Evolutionary conservation across 2,329 filamentous ascomycete genomes (phyloP).

Genomic region (Aschersonia sp.): DNA sequence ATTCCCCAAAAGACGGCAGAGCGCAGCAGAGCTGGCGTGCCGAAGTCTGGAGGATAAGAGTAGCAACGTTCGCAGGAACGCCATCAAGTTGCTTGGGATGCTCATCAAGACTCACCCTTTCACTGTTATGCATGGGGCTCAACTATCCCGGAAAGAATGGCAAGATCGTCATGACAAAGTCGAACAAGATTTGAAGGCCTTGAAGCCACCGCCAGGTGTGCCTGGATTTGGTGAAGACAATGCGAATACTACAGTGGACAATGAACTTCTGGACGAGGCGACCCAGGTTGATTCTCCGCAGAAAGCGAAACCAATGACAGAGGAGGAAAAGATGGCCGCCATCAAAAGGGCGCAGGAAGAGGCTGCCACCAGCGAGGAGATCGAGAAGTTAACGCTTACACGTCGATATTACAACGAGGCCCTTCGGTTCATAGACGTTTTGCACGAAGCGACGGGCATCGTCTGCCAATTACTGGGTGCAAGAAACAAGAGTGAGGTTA

Average conservation of each 20-base stretch:
- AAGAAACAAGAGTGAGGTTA: conserved; percentile 95
- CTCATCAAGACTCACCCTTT: conserved; percentile 93
- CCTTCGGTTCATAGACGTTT: conserved; percentile 79
- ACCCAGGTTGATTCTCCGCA: conserved; percentile 63
- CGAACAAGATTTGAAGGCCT: conserved; percentile 63
- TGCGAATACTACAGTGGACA: conserved; percentile 57
- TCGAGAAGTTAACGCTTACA: conserved; percentile 76
- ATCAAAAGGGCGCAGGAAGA: conserved; percentile 73
- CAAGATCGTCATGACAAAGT: conserved; percentile 66
- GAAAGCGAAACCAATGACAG: conserved; percentile 54
- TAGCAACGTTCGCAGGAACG: conserved; percentile 89
- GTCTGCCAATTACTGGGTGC: conserved; percentile 83
- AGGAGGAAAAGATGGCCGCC: conserved; percentile 60
- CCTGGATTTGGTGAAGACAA: conserved; percentile 41
- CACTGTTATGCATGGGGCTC: conserved; percentile 76
- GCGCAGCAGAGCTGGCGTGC: conserved; percentile 72
- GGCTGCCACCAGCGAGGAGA: conserved; percentile 74
- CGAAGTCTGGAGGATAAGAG: conserved; percentile 94
- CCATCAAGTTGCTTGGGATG: conserved; percentile 79
- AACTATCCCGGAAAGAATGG: conserved; percentile 79
- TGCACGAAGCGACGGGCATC: conserved; percentile 67
- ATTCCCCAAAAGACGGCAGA: conserved; percentile 82
- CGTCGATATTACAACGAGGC: conserved; percentile 89
- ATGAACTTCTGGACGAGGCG: conserved; percentile 70
- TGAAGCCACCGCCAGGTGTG: conserved; percentile 71